phyloP scores from a whole-genome alignment of 176 grass and related monocot species.

The Thalia dealbata region DNA sequence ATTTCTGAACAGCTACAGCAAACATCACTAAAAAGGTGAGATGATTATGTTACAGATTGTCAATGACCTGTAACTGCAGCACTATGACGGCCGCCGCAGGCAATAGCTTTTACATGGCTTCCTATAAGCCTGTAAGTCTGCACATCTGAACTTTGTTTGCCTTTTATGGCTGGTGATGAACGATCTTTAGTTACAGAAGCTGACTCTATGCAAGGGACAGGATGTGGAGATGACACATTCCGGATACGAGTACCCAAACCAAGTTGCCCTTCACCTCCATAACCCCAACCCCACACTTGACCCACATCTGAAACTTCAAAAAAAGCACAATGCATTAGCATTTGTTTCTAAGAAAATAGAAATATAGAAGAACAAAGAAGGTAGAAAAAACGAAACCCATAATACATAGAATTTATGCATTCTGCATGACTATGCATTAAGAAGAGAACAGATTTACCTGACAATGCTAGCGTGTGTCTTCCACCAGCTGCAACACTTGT shows the following conservation, averaged over 20 bases:
- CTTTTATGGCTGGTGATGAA: constrained; percentile 27
- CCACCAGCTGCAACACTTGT: constrained; percentile 81
- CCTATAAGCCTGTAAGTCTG: constrained; percentile 46
- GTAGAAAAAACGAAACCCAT: background rate
- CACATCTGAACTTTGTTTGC: constrained; percentile 55
- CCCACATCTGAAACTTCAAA: constrained; percentile 73
- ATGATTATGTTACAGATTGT: background rate
- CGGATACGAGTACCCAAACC: constrained; percentile 90
- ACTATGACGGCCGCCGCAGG: constrained; percentile 96
- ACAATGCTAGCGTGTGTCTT: constrained; percentile 89
- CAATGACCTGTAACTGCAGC: constrained; percentile 68
- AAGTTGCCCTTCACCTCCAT: constrained; percentile 97
- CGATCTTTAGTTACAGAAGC: constrained; percentile 55
- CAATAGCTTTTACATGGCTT: constrained; percentile 78
- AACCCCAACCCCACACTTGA: constrained; percentile 99
- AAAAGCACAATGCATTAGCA: constrained; percentile 21
- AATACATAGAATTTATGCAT: no score
- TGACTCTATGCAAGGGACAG: constrained; percentile 80
- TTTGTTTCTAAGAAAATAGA: constrained; percentile 5
- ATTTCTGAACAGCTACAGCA: background rate
- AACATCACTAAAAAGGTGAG: background rate
- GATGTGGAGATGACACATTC: constrained; percentile 80
- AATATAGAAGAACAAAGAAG: background rate
- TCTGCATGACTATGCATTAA: background rate
- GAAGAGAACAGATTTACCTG: constrained; percentile 46